These are phyloP conservation scores for Beauveria caledonica DNA, from an alignment of 2,329 filamentous ascomycete genomes.

Conservation along the genomic window DNA sequence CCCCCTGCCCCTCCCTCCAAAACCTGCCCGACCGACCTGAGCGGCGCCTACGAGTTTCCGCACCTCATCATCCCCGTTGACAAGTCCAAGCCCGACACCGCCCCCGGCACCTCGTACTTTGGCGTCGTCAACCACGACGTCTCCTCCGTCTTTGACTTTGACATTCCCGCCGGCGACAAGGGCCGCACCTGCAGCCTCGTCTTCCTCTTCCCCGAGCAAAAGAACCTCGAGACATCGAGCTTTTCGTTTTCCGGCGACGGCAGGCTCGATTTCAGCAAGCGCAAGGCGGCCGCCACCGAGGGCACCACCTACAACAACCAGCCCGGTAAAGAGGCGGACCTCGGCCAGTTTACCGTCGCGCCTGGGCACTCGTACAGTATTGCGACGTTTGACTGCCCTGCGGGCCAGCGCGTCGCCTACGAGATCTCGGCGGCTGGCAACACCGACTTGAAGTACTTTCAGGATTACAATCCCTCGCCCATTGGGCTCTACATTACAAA, in stretches of 20 bases:
- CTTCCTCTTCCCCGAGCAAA: constrained; percentile 53
- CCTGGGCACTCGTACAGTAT: constrained; percentile 49
- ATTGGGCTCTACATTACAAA: constrained; percentile 32
- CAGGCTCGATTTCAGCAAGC: constrained; percentile 41
- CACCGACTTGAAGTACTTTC: constrained; percentile 51
- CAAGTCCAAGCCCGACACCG: constrained; percentile 40
- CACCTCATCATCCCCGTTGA: constrained; percentile 56
- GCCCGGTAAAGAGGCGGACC: constrained; percentile 36
- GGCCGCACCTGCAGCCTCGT: constrained; percentile 55
- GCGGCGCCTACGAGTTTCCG: constrained; percentile 45
- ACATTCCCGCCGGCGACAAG: constrained; percentile 44
- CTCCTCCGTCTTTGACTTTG: constrained; percentile 61
- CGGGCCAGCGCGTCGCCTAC: constrained; percentile 41
- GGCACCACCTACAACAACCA: constrained; percentile 46
- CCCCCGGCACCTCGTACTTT: constrained; percentile 45
- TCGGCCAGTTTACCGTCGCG: constrained; percentile 34
- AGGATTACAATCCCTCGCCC: constrained; percentile 51
- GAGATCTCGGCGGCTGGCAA: constrained; percentile 40
- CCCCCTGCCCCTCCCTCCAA: constrained; percentile 13
- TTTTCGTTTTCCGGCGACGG: constrained; percentile 42
- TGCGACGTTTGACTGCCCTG: constrained; percentile 44
- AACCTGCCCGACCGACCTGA: constrained; percentile 36
- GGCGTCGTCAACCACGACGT: constrained; percentile 45
- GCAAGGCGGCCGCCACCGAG: constrained; percentile 36
- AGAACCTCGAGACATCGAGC: constrained; percentile 50